phyloP scores from a whole-genome alignment of 2,329 filamentous ascomycete species.

The Fusarium sterilihyphosum region DNA sequence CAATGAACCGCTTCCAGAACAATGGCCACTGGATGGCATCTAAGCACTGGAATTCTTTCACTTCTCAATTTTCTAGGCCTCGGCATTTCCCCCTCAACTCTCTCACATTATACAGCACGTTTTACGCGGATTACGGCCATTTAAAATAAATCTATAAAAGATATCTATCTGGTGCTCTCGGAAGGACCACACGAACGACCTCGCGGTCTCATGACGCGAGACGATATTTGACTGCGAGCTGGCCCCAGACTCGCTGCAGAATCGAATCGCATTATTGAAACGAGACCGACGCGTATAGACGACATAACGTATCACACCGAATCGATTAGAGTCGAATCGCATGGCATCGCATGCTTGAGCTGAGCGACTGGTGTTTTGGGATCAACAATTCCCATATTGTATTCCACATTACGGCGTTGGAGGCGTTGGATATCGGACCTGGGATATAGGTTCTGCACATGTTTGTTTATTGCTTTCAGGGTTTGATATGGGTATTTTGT shows the following conservation, averaged over 20 bases:
- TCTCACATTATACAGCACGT: conserved; percentile 16
- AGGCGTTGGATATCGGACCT: conserved; percentile 36
- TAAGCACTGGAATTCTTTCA: conserved; percentile 7
- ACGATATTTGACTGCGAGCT: conserved; percentile 16
- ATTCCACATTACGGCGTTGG: conserved; percentile 36
- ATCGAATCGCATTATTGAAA: conserved; percentile 9
- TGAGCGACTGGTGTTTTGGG: neutral
- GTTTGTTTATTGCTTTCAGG: conserved; percentile 19
- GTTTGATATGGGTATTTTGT: neutral
- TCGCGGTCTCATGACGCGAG: conserved; percentile 34
- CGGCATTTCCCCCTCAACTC: neutral
- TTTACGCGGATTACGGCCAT: conserved; percentile 21
- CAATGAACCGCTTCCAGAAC: neutral
- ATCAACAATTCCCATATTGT: conserved; percentile 17
- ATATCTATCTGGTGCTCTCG: conserved; percentile 8
- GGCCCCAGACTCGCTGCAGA: neutral
- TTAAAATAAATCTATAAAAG: conserved; percentile 19
- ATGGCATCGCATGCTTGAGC: conserved; percentile 11
- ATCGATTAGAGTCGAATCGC: neutral
- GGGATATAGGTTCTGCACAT: conserved; percentile 27
- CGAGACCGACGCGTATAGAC: conserved; percentile 22
- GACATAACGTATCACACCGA: conserved; percentile 12
- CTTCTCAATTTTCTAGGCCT: conserved; percentile 19
- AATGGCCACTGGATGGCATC: conserved; percentile 34
- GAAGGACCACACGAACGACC: conserved; percentile 27